phyloP scores from a whole-genome alignment of 257 asterid genomes.

The Petunia axillaris region DNA sequence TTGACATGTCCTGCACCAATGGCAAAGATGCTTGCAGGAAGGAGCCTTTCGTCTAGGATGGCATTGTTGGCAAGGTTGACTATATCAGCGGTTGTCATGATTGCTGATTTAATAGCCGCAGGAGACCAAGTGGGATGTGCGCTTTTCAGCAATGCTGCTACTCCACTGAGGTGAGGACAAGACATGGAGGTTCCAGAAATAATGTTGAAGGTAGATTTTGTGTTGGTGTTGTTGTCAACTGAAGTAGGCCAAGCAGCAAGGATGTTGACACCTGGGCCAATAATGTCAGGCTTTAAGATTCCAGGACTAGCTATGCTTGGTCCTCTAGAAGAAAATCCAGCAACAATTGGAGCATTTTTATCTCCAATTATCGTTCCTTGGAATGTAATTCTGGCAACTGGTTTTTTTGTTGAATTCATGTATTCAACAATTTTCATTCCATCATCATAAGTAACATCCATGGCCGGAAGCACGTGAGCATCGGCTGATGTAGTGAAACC shows the following conservation, averaged over 20 bases:
- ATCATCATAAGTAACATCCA: conserved; percentile 29
- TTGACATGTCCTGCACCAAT: conserved; percentile 56
- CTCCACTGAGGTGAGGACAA: conserved; percentile 56
- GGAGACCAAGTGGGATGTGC: conserved; percentile 57
- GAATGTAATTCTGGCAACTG: conserved; percentile 36
- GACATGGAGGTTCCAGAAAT: conserved; percentile 60
- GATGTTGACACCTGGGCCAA: conserved; percentile 63
- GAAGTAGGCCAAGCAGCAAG: conserved; percentile 56
- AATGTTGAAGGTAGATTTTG: conserved; percentile 45
- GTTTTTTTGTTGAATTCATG: conserved; percentile 35
- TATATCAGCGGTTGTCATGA: conserved; percentile 55
- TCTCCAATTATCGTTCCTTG: conserved; percentile 52
- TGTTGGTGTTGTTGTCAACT: conserved; percentile 32
- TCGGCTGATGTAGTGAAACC: conserved; percentile 38
- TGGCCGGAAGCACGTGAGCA: conserved; percentile 40
- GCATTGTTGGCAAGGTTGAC: conserved; percentile 31
- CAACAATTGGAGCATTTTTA: conserved; percentile 45
- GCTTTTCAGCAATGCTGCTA: conserved; percentile 50
- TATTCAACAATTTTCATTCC: conserved; percentile 33
- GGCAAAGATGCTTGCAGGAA: conserved; percentile 41
- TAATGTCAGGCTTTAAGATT: conserved; percentile 63
- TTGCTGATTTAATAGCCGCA: conserved; percentile 55
- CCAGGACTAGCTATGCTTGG: conserved; percentile 46
- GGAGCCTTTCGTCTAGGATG: conserved; percentile 41
- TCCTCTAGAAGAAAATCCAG: conserved; percentile 58